Percentiles rank a stretch among this genome's conserved stretches.
These are phyloP conservation scores for Grifola frondosa DNA, from an alignment of 1,284 basidiomycete species.

Conservation along the genomic window DNA sequence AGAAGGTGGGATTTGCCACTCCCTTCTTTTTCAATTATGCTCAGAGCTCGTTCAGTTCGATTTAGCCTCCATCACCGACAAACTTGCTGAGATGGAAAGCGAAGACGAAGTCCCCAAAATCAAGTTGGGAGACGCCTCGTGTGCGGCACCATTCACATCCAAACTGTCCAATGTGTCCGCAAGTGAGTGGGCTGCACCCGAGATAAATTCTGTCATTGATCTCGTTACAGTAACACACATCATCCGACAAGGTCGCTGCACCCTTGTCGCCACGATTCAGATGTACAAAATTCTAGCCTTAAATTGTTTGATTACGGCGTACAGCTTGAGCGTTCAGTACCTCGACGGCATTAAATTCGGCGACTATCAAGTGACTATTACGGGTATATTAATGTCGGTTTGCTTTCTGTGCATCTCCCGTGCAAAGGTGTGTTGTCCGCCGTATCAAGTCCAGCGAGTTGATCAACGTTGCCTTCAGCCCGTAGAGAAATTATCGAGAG, in stretches of 20 bases:
- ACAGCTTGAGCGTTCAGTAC: constrained; percentile 93
- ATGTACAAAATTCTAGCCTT: constrained; percentile 99
- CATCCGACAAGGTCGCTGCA: constrained; percentile 95
- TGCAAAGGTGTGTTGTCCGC: constrained; percentile 69
- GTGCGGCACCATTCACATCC: constrained; percentile 95
- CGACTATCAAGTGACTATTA: constrained; percentile 92
- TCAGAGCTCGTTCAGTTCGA: constrained; percentile 71
- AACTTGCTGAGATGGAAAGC: constrained; percentile 88
- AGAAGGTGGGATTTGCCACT: constrained; percentile 61
- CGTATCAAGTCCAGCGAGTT: background rate
- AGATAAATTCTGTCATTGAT: constrained; percentile 7
- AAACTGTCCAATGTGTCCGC: constrained; percentile 93
- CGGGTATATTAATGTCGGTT: constrained; percentile 94
- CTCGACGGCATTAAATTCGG: constrained; percentile 98
- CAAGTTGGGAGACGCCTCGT: constrained; percentile 95
- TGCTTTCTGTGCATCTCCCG: constrained; percentile 97
- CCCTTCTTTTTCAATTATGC: background rate
- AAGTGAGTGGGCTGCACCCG: constrained; percentile 50
- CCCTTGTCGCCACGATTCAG: constrained; percentile 93
- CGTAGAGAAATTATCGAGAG: constrained; percentile 87
- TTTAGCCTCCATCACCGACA: constrained; percentile 82
- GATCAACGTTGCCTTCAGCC: constrained; percentile 50
- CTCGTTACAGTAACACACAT: constrained; percentile 80
- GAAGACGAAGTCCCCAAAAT: constrained; percentile 94
- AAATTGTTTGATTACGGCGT: constrained; percentile 95